These are phyloP conservation scores for Coleophoma eucalyptorum DNA, from an alignment of 2,329 filamentous ascomycete species.

Conservation along the genomic window DNA sequence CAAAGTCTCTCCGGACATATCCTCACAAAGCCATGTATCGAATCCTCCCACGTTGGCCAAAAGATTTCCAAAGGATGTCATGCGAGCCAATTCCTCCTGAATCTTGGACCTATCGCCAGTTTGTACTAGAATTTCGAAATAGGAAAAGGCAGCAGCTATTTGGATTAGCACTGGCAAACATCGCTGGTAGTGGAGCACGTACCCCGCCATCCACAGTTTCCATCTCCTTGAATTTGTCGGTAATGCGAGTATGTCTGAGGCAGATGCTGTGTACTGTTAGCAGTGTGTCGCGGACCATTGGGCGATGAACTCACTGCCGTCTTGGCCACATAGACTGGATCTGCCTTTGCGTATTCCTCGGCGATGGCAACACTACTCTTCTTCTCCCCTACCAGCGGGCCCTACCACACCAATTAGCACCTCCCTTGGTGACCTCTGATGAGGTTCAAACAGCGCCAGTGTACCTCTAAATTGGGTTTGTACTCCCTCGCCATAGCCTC, in stretches of 20 bases:
- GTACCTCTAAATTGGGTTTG: constrained; percentile 52
- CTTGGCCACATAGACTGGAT: constrained; percentile 81
- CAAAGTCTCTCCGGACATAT: constrained; percentile 76
- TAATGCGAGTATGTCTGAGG: constrained; percentile 84
- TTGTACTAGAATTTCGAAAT: constrained; percentile 81
- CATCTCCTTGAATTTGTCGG: constrained; percentile 84
- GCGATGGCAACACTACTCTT: constrained; percentile 74
- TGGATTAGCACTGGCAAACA: constrained; percentile 12
- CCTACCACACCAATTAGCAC: constrained; percentile 48
- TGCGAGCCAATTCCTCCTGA: constrained; percentile 65
- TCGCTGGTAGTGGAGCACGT: constrained; percentile 35
- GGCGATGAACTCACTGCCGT: constrained; percentile 62
- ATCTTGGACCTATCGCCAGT: constrained; percentile 61
- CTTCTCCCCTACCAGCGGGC: constrained; percentile 76
- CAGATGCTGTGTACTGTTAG: constrained; percentile 54
- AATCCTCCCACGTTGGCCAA: constrained; percentile 71
- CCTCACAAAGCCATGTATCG: constrained; percentile 67
- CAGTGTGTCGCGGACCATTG: not conserved
- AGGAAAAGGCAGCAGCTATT: constrained; percentile 84
- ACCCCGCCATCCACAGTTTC: constrained; percentile 98
- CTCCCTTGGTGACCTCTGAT: constrained; percentile 1
- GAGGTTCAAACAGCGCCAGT: constrained; percentile 16
- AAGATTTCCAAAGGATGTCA: constrained; percentile 67
- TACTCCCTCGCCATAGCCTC: constrained; percentile 58
- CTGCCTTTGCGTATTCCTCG: constrained; percentile 83